A percentile compares a stretch with the other conserved stretches of the same genome.
These are phyloP conservation scores for Moricandia moricandioides DNA, from an alignment of 345 rosid species.

Conservation along the genomic window DNA sequence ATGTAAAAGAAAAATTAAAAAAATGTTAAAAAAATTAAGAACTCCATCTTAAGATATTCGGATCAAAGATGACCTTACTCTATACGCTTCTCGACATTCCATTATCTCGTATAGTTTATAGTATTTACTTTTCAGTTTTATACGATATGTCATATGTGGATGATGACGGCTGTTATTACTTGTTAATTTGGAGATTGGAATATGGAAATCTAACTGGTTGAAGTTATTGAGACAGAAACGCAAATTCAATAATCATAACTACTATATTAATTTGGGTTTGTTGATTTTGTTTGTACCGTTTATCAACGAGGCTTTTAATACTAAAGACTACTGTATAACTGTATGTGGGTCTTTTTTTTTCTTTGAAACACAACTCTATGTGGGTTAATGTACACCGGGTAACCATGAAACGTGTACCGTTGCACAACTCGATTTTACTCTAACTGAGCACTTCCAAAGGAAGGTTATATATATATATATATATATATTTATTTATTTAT, in stretches of 20 bases:
- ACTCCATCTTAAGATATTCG: too few species aligned
- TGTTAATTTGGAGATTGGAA: too few species aligned
- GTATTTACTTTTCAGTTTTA: background rate
- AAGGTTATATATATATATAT: too few species aligned
- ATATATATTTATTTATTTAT: too few species aligned
- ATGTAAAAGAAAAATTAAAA: too few species aligned
- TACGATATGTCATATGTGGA: background rate
- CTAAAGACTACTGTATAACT: background rate
- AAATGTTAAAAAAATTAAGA: too few species aligned
- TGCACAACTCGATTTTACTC: background rate
- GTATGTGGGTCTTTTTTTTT: constrained; percentile 12
- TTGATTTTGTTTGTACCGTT: constrained; percentile 17
- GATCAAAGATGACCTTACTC: too few species aligned
- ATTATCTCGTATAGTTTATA: background rate
- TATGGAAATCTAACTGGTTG: background rate
- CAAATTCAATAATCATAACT: constrained; percentile 7
- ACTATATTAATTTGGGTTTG: constrained; percentile 12
- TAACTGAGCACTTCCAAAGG: too few species aligned
- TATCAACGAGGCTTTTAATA: background rate
- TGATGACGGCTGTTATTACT: background rate
- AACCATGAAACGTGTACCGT: constrained; percentile 3
- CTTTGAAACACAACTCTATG: too few species aligned
- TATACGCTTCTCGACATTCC: background rate
- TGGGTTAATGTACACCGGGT: constrained; percentile 11
- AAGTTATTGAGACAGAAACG: constrained; percentile 17